These are phyloP conservation scores for Clavispora vitiphila DNA, from an alignment of 805 yeast genomes.

Conservation along the genomic window DNA sequence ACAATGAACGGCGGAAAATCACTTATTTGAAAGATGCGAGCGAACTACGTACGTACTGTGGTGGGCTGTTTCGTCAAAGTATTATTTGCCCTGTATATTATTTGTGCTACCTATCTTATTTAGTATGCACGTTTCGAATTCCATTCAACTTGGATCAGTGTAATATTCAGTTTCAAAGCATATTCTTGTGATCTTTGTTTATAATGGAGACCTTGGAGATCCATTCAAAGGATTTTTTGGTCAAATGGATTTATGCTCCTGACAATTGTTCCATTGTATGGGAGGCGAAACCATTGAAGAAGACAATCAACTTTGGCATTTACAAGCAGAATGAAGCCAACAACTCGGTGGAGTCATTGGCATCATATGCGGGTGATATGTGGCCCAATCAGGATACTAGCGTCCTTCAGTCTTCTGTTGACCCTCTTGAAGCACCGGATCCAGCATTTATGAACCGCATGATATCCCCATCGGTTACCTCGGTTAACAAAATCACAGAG, in stretches of 20 bases:
- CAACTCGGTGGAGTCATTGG: slow-evolving; percentile 2
- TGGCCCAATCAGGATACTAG: not conserved
- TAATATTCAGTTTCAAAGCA: not conserved
- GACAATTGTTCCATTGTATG: slow-evolving; percentile 64
- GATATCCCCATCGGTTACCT: slow-evolving; percentile 27
- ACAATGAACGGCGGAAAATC: too few relatives aligned
- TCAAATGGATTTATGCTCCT: slow-evolving; percentile 85
- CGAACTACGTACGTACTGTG: too few relatives aligned
- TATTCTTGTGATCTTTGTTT: not conserved
- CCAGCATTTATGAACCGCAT: slow-evolving; percentile 4
- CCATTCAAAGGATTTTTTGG: slow-evolving; percentile 81
- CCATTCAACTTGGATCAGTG: not conserved
- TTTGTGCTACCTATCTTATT: not conserved
- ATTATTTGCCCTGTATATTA: not conserved
- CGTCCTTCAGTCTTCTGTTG: not conserved
- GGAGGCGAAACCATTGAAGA: slow-evolving; percentile 71
- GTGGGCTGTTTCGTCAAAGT: too few relatives aligned
- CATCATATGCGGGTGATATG: not conserved
- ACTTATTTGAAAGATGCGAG: too few relatives aligned
- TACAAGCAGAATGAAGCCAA: slow-evolving; percentile 28
- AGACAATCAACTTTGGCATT: slow-evolving; percentile 37
- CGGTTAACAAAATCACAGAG: slow-evolving; percentile 32
- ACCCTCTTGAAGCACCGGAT: not conserved
- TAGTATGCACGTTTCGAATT: not conserved
- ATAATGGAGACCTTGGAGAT: slow-evolving; percentile 86